Base-by-base conservation (phyloP, 129 eudicot species). In the Flaveria sonorensis region DNA sequence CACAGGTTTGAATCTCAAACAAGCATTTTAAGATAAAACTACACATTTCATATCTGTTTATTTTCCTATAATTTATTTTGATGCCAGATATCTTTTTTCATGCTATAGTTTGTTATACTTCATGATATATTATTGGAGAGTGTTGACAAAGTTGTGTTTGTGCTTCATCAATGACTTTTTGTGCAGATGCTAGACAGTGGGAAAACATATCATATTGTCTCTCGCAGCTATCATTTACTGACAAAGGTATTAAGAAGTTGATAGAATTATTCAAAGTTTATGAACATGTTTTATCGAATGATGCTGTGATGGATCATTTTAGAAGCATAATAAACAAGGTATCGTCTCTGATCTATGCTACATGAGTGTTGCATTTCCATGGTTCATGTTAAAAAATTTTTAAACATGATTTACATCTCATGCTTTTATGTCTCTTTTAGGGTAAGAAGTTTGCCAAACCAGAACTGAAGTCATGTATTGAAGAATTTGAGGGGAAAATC, bases 401-500 rank as follows among this genome's bases (percentile, higher is more conserved):
- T n/a, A 24, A 52, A 50, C 45, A 43, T 63, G 39, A 50, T 43
- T 46, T 24, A 71, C 9, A 77, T 40, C 32, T 64, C 40, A n/a
- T 74, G 18, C 65, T n/a, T 60, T 30, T 52, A 21, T 53, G 68
- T 2, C 12, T 81, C 3, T 61, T 62, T 52, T 81, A 94, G 98
- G 97, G 82, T 15, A 94, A 94, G 84, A 94, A 94, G 83, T 94
- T 87, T 91, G 97, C 97, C 6, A 94, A 94, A 81, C 96, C 91
- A 74, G 97, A 94, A 56, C 81, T 91, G 15, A 94, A 94, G 82
- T 69, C 87, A 28, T 77, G 85, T 71, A 87, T 94, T 20, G 98
- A 94, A 68, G 98, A 94, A 85, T 94, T 91, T 39, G 98, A 94
- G 82, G 97, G 88, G 52, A 94, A 91, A 86, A 75, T 94, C 26